These are phyloP conservation scores for Aspergillus conjunctus DNA, from an alignment of 495 filamentous ascomycete species.

Conservation along the genomic window DNA sequence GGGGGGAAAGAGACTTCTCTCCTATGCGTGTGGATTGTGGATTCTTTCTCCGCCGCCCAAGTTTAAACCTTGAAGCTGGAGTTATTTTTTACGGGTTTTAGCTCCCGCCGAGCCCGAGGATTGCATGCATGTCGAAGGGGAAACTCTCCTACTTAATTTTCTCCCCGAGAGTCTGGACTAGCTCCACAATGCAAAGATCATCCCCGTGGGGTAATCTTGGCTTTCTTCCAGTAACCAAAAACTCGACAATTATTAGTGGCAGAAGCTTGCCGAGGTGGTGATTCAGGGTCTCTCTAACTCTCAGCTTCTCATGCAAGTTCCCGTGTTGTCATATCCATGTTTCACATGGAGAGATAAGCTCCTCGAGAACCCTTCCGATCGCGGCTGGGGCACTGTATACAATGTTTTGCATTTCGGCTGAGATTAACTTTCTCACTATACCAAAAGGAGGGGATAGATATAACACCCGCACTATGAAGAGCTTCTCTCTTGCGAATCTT, in stretches of 20 bases:
- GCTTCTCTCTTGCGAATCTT: not conserved
- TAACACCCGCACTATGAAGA: too few species aligned
- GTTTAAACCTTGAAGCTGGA: too few species aligned
- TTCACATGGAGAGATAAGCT: too few species aligned
- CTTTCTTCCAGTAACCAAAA: too few species aligned
- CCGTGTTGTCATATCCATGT: not conserved
- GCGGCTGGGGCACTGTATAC: not conserved
- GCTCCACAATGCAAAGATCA: conserved; percentile 18
- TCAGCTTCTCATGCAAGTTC: not conserved
- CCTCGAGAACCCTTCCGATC: not conserved
- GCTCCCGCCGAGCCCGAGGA: not conserved
- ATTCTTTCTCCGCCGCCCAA: too few species aligned
- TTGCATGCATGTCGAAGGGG: not conserved
- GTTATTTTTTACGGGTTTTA: not conserved
- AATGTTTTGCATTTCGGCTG: conserved; percentile 2
- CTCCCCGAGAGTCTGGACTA: not conserved
- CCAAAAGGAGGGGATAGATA: conserved; percentile 2
- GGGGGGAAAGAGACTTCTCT: not conserved
- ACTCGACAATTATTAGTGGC: not conserved
- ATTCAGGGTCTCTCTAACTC: not conserved
- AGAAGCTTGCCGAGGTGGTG: too few species aligned
- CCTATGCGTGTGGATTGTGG: too few species aligned
- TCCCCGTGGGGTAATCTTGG: conserved; percentile 19
- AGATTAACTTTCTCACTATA: conserved; percentile 7
- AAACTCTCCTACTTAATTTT: not conserved